phyloP scores from a whole-genome alignment of 2,329 filamentous ascomycete species.

The Zasmidium angulare region DNA sequence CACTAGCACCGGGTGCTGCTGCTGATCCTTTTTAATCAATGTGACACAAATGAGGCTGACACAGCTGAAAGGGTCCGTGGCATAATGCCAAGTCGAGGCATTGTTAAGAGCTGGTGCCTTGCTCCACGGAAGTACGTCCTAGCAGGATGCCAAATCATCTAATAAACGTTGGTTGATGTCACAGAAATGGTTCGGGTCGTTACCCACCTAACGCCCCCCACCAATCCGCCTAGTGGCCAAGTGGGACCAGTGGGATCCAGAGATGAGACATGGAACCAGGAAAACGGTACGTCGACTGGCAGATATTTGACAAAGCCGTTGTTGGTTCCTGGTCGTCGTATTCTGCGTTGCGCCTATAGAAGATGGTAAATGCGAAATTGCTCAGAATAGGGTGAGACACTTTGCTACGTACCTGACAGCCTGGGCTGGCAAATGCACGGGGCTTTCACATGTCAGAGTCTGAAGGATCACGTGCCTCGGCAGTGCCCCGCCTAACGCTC shows the following conservation, averaged over 20 bases:
- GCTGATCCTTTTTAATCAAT: too few species aligned
- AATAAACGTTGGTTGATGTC: neutral
- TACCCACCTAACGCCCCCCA: too few species aligned
- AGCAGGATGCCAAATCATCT: neutral
- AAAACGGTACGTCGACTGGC: neutral
- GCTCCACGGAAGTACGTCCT: neutral
- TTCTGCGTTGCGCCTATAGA: neutral
- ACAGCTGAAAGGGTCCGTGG: too few species aligned
- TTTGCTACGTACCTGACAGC: neutral
- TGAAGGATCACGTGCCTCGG: neutral
- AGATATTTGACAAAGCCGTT: neutral
- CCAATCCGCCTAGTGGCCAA: too few species aligned
- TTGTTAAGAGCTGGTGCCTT: neutral
- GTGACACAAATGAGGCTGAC: too few species aligned
- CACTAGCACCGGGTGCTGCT: too few species aligned
- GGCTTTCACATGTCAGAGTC: neutral
- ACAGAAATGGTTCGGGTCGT: too few species aligned
- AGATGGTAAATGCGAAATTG: neutral
- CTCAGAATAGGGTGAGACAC: neutral
- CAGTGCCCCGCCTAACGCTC: neutral
- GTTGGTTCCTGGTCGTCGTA: neutral
- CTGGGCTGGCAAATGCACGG: neutral
- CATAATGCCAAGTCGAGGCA: neutral
- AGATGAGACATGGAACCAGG: neutral
- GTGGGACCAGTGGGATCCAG: neutral